These are phyloP conservation scores for Noccaea caerulescens DNA, from an alignment of 345 rosid species.

Conservation along the genomic window DNA sequence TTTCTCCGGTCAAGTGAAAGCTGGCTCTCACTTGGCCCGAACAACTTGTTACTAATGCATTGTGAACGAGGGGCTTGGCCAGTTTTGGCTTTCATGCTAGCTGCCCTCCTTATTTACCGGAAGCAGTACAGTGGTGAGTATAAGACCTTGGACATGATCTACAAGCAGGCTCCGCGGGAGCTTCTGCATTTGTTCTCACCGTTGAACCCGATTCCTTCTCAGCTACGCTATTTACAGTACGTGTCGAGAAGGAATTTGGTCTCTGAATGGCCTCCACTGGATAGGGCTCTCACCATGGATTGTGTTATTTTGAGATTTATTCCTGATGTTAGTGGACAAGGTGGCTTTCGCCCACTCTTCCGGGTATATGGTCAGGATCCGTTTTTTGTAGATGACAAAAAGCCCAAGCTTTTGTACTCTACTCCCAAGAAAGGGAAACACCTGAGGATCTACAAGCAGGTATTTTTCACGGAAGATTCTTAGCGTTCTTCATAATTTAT, in stretches of 20 bases:
- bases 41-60: conserved; percentile 82
- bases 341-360: conserved; percentile 86
- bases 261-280: conserved; percentile 92
- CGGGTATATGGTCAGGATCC: conserved; percentile 91
- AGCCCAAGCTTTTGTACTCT: conserved; percentile 62
- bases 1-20: conserved; percentile 91
- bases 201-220: conserved; percentile 87
- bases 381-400: conserved; percentile 59
- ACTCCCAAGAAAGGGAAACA: conserved; percentile 68
- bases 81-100: conserved; percentile 81
- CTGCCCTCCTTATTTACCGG: conserved; percentile 77
- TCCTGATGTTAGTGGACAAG: conserved; percentile 72
- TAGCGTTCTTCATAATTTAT: neutral
- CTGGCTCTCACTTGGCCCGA: conserved; percentile 88
- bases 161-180: conserved; percentile 89
- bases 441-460: conserved; percentile 82
- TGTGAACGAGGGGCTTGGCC: conserved; percentile 94
- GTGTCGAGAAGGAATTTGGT: conserved; percentile 87
- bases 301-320: conserved; percentile 78
- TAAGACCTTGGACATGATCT: conserved; percentile 90
- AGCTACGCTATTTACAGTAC: conserved; percentile 83
- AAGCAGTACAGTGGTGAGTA: conserved; percentile 85
- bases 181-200: conserved; percentile 78
- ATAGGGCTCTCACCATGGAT: conserved; percentile 87
- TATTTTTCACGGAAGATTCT: conserved; percentile 26